Evolutionary conservation across 305 asterid species (phyloP).

Genomic region (Fraxinus albicans): DNA sequence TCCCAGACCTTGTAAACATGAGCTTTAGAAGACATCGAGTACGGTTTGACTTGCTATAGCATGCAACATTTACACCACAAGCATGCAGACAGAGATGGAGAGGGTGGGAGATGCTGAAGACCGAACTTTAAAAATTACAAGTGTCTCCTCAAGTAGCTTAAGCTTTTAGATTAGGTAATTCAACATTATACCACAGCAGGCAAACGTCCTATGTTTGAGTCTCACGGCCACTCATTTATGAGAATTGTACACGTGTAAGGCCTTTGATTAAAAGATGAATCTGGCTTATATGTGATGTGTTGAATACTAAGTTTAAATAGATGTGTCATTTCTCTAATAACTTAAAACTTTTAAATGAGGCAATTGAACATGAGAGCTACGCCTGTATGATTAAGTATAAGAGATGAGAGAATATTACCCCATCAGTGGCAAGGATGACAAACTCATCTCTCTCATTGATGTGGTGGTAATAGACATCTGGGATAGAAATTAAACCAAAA

Average conservation of each 20-base stretch:
- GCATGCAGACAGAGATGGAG: not conserved
- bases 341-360: not conserved
- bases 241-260: not conserved
- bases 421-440: slow-evolving; percentile 88
- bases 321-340: not conserved
- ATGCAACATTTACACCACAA: not conserved
- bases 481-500: slow-evolving; percentile 89
- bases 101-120: not conserved
- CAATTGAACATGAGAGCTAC: not conserved
- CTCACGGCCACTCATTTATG: not conserved
- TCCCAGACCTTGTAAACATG: slow-evolving; percentile 74
- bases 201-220: not conserved
- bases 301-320: not conserved
- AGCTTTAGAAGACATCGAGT: not conserved
- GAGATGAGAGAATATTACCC: slow-evolving; percentile 54
- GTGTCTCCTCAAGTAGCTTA: not conserved
- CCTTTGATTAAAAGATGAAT: not conserved
- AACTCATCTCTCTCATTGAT: slow-evolving; percentile 69
- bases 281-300: not conserved
- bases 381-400: not conserved
- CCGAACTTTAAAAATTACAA: not conserved
- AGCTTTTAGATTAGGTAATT: not conserved
- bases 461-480: slow-evolving; percentile 84
- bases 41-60: not conserved
- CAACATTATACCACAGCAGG: not conserved